A percentile compares a stretch with the other conserved stretches of the same genome.
Evolutionary conservation across 208 protist genomes (phyloP).

Genomic region (Crithidia fasciculata): DNA sequence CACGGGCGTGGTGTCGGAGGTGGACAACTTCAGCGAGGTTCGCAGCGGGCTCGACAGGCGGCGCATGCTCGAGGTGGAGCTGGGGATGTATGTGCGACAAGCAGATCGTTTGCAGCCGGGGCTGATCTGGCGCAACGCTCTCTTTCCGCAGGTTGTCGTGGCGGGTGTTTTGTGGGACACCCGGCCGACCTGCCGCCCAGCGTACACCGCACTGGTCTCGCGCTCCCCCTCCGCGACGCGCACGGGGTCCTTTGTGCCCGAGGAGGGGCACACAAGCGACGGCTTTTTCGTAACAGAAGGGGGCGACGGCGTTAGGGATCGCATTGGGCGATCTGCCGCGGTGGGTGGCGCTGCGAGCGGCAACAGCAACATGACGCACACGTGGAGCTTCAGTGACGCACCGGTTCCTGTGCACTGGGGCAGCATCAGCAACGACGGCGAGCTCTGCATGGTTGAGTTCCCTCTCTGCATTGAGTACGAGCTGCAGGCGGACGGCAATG

Average conservation of each 20-base stretch:
- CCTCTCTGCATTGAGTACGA: constrained; percentile 32
- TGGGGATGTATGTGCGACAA: constrained; percentile 14
- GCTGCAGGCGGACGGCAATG: not conserved
- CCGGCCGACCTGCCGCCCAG: not conserved
- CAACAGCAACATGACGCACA: not conserved
- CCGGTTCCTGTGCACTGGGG: constrained; percentile 33
- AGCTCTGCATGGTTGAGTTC: constrained; percentile 1
- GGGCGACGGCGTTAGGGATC: not conserved
- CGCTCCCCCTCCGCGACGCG: not conserved
- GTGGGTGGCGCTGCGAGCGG: not conserved
- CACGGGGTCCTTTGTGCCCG: not conserved
- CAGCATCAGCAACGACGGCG: not conserved
- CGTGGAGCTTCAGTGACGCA: constrained; percentile 17
- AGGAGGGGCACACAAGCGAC: not conserved
- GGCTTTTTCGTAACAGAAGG: constrained; percentile 30
- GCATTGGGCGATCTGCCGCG: not conserved
- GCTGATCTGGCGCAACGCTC: constrained; percentile 12
- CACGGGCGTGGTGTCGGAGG: not conserved
- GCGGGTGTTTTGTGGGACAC: constrained; percentile 31
- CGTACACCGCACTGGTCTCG: not conserved
- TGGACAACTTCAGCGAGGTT: not conserved
- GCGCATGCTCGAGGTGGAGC: constrained; percentile 6
- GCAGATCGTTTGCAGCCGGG: not conserved
- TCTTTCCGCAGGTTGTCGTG: not conserved
- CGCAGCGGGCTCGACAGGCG: not conserved